Evolutionary conservation across 2,329 filamentous ascomycete species (phyloP), one percentile per base, ranked within the genome.

Genomic region (Aspergillus sp.): DNA sequence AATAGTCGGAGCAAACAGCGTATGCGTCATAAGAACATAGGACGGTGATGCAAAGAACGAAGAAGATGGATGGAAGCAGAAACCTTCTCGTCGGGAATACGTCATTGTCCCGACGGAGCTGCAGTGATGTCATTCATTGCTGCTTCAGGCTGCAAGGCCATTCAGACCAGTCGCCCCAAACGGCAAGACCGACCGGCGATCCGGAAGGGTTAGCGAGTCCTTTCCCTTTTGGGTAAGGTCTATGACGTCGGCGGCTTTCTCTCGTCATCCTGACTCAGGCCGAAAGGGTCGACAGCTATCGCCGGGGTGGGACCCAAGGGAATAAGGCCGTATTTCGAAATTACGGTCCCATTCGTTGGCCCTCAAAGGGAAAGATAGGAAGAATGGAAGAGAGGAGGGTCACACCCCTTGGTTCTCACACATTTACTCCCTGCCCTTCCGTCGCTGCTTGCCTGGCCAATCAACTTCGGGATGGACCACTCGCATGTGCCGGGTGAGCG

Each of bases 381-480:
- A 29, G 26, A 29, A 29, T 29, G 7, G 7, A 29, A 2, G 26
- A 29, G 7, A 36, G 14, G 32, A 55, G 49, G 20, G 47, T 3
- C n/a, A 49, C 16, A 49, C 36, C 54, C 36, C 49, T 32, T 56
- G 29, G 22, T 50, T 18, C 50, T 32, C 10, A 45, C 10, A 45
- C n/a, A 29, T 60, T 58, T 62, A 77, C 46, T 77, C 73, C 58
- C 74, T 67, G 59, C 74, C 72, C 59, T 74, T 71, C 57, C 76
- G 73, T 60, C 78, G 71, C 59, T 80, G 76, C 77, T 88, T 89
- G 67, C 90, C 89, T n/a, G 89, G 88, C 67, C 91, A 88, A 63
- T 93, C 90, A 57, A 94, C 84, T 62, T 96, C 91, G 0, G 94
- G 93, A 75, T 97, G 94, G 64, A 96, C 94, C 52, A 97, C 93